A percentile compares a stretch with the other conserved stretches of the same genome.
These are phyloP conservation scores for Diutina pseudorugosa DNA, from an alignment of 1,139 yeast genomes.

Conservation along the genomic window DNA sequence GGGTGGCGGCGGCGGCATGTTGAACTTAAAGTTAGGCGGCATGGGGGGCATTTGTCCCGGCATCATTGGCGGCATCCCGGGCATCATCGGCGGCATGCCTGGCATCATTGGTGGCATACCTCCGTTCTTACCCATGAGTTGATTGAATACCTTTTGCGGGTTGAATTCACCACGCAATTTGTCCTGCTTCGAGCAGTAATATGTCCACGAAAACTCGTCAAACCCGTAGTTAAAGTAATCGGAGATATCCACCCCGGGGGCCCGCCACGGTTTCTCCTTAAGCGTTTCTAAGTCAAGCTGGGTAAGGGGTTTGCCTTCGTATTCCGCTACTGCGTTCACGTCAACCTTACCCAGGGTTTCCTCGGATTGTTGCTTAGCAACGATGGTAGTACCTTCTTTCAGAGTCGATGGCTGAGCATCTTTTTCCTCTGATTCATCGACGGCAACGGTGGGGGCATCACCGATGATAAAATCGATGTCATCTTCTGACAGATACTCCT, in stretches of 20 bases:
- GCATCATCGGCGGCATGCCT: constrained; percentile 6
- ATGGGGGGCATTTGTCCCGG: background rate
- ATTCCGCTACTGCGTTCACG: constrained; percentile 65
- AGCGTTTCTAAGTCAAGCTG: constrained; percentile 72
- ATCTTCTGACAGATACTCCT: constrained; percentile 26
- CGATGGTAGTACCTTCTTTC: constrained; percentile 18
- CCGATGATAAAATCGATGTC: constrained; percentile 33
- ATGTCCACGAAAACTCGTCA: constrained; percentile 93
- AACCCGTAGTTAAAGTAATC: constrained; percentile 95
- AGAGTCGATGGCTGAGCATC: constrained; percentile 11
- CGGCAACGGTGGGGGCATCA: constrained; percentile 19
- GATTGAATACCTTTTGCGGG: constrained; percentile 35
- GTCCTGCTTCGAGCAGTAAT: constrained; percentile 84
- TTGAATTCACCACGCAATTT: constrained; percentile 68
- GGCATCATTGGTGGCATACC: constrained; percentile 7
- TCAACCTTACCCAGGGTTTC: constrained; percentile 28
- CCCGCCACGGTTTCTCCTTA: constrained; percentile 95
- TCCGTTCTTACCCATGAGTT: constrained; percentile 15
- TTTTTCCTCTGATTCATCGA: constrained; percentile 11
- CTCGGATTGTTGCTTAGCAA: constrained; percentile 18
- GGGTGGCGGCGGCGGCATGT: constrained; percentile 3
- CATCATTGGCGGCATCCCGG: constrained; percentile 3
- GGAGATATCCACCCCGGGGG: constrained; percentile 89
- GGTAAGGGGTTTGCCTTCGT: constrained; percentile 75
- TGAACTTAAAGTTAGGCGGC: constrained; percentile 1